A percentile compares a stretch with the other conserved stretches of the same genome.
These are phyloP conservation scores for Cutaneotrichosporon dermatis DNA, from an alignment of 1,284 basidiomycete species.

Conservation along the genomic window DNA sequence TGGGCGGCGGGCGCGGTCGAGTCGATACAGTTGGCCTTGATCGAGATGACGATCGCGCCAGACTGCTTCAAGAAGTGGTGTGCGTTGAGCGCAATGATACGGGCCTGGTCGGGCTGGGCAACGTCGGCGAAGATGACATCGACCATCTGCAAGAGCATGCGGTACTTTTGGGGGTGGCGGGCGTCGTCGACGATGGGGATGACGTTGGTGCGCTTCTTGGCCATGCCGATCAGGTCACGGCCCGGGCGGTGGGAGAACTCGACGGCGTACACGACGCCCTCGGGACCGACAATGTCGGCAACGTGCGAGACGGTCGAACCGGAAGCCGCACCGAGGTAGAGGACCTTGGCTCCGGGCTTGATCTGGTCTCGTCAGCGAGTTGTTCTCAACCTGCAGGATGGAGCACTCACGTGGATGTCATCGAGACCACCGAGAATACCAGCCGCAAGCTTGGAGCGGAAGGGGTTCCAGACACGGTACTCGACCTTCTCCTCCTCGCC, in stretches of 20 bases:
- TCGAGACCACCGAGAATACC: conserved; percentile 96
- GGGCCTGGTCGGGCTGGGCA: conserved; percentile 96
- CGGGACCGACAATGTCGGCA: conserved; percentile 95
- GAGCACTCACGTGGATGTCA: conserved; percentile 62
- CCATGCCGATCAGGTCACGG: conserved; percentile 98
- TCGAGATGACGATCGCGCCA: conserved; percentile 91
- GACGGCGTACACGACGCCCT: conserved; percentile 95
- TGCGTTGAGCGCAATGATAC: conserved; percentile 89
- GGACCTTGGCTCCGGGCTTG: conserved; percentile 87
- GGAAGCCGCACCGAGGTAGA: conserved; percentile 91
- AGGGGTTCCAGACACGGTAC: conserved; percentile 99
- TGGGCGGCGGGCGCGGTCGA: conserved; percentile 85
- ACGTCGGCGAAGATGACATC: conserved; percentile 98
- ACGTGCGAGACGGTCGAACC: conserved; percentile 98
- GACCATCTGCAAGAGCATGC: conserved; percentile 88
- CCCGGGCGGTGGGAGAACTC: conserved; percentile 97
- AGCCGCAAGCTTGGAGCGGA: conserved; percentile 93
- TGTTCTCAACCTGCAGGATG: background rate
- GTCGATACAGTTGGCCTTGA: conserved; percentile 99
- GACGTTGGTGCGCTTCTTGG: conserved; percentile 95
- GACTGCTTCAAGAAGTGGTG: conserved; percentile 93
- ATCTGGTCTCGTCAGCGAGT: conserved; percentile 52
- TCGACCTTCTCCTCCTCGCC: conserved; percentile 77
- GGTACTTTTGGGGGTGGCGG: conserved; percentile 88
- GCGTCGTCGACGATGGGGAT: conserved; percentile 99